These are phyloP conservation scores for Coemansia asiatica DNA, from an alignment of 192 early-diverging fungal genomes.

Conservation along the genomic window DNA sequence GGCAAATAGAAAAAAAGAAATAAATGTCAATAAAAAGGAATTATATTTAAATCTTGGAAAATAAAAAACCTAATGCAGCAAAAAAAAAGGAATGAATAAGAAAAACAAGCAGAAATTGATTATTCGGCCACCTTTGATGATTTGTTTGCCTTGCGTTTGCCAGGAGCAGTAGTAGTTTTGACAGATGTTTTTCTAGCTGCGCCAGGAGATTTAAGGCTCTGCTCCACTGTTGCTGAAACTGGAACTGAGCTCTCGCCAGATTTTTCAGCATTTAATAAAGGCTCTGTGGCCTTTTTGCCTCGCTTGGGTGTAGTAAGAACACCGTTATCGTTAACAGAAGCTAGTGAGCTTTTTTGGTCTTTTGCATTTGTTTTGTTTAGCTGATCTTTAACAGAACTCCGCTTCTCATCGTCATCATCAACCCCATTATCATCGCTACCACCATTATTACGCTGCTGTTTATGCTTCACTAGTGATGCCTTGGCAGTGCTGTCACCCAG, in stretches of 20 bases:
- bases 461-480: neutral
- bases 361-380: too few relatives aligned
- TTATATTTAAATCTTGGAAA: neutral
- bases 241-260: neutral
- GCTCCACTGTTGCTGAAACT: neutral
- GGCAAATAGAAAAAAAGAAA: neutral
- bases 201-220: neutral
- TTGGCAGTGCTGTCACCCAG: neutral
- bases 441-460: too few relatives aligned
- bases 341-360: too few relatives aligned
- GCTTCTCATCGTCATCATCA: too few relatives aligned
- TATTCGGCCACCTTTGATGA: neutral
- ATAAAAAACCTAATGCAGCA: neutral
- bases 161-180: neutral
- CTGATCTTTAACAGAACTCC: too few relatives aligned
- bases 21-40: neutral
- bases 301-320: too few relatives aligned
- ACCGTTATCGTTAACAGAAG: too few relatives aligned
- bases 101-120: neutral
- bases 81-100: neutral
- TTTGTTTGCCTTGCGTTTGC: slow-evolving; percentile 18
- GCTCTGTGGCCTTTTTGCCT: neutral
- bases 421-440: too few relatives aligned
- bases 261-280: neutral
- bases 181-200: neutral